Evolutionary conservation across 2,329 filamentous ascomycete genomes (phyloP).

Genomic region (Colletotrichum scovillei): DNA sequence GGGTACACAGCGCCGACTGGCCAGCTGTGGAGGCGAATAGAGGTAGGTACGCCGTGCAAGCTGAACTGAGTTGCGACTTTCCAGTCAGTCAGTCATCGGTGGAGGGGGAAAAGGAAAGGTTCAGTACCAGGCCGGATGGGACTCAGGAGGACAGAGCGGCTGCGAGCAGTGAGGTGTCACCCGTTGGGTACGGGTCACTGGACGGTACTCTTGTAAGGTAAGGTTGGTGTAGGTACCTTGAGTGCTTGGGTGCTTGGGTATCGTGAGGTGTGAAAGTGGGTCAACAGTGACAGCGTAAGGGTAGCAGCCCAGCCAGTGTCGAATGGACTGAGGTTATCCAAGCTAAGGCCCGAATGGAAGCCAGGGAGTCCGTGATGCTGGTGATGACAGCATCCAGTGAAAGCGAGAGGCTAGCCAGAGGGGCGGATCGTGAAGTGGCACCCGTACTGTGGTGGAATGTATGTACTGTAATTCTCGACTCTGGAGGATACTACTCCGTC

Average conservation of each 20-base stretch:
- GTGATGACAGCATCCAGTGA: conserved; percentile 22
- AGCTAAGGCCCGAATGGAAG: conserved; percentile 26
- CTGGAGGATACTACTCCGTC: not conserved
- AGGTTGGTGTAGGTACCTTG: too few relatives aligned
- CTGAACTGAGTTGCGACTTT: not conserved
- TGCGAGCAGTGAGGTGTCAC: not conserved
- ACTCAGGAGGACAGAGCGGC: not conserved
- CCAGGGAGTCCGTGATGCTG: conserved; percentile 27
- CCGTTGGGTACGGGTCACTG: not conserved
- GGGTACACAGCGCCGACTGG: not conserved
- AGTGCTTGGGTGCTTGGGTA: not conserved
- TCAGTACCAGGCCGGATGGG: not conserved
- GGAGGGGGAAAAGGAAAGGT: not conserved
- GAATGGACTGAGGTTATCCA: conserved; percentile 10
- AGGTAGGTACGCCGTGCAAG: not conserved
- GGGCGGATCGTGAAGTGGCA: conserved; percentile 32
- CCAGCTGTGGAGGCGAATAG: not conserved
- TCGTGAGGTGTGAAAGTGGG: conserved; percentile 12
- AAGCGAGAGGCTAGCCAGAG: not conserved
- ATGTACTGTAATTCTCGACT: too few relatives aligned
- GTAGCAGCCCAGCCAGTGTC: conserved; percentile 4
- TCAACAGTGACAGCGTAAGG: conserved; percentile 9
- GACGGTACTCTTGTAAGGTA: not conserved
- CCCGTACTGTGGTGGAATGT: not conserved
- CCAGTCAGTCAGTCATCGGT: not conserved